Base-by-base conservation (phyloP, 2,329 filamentous ascomycete species). In the Aspergillus fumigatus region DNA sequence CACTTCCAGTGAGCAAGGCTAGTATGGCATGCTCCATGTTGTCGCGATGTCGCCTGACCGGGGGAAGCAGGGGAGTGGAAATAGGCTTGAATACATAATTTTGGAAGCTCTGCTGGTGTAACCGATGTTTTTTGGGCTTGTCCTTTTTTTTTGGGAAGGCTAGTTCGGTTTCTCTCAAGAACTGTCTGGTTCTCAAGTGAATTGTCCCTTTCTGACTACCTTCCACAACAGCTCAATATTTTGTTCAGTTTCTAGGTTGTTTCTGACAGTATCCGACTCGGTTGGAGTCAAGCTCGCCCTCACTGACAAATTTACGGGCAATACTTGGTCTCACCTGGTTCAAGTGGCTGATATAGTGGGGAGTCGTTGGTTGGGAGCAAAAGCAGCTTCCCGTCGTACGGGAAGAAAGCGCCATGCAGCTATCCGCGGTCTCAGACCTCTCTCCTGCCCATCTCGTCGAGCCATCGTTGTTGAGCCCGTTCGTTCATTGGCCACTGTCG, bases 381-480 rank as follows among this genome's bases (percentile, higher is more conserved):
- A 65, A 63, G 67, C 62, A 62, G 57, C 54, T 58, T 63, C 50
- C 65, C 60, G 65, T 66, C 48, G 59, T 67, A 71, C 67, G 66
- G 64, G 63, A 62, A 61, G 59, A 59, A 54, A 55, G 60, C 54
- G 29, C 58, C 58, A 65, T 72, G 70, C 68, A 69, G 62, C 64
- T 62, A 65, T 51, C 70, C 70, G 70, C 54, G 58, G 63, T 66
- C 67, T 71, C 60, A 71, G 68, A 63, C 68, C 68, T 67, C 59
- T 60, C 63, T 66, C 58, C 65, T 64, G 57, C 53, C 62, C 53
- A 59, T 63, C 54, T 66, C 54, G 60, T 62, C 49, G 55, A 66
- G 60, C 59, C 57, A 65, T 56, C 51, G 29, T 52, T 54, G 51
- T 57, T 49, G n/a, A 51, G 25, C 27, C 43, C 27, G 32, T 51